Evolutionary conservation across 768 basidiomycete genomes (phyloP), one percentile per base, ranked within the genome.

Genomic region (Lanmaoa rubissima): DNA sequence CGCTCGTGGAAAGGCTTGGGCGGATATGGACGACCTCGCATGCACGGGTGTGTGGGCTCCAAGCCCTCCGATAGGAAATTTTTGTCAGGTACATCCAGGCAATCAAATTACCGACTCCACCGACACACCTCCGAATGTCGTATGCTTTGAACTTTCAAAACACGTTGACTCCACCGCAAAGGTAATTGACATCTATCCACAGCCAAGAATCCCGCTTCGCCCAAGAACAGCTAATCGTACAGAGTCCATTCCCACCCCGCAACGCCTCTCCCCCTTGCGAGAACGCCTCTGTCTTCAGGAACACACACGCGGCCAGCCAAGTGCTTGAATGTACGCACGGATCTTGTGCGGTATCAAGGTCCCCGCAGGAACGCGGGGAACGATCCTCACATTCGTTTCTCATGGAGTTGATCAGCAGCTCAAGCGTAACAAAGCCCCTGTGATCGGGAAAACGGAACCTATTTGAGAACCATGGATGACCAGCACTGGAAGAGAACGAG

Each of bases 271-370:
- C 34, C 62, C 63, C 40, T 61, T 57, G 16, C 63, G 6, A 61
- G 51, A 24, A 55, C 39, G 31, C 31, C 43, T 28, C 8, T 32
- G n/a, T 51, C 52, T 62, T 48, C 70, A 14, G 64, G 59, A 21
- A 51, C 54, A 59, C 61, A 42, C 48, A 41, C 55, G 26, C n/a
- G 12, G 24, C 26, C 17, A 56, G 19, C 13, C 24, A 8, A 24
- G 24, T 14, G 21, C 34, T 41, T 21, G 26, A 16, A 78, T 78
- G 56, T 68, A 76, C 40, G 75, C 65, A 34, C 75, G 74, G 45
- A 78, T 64, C 53, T 57, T 70, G 45, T 75, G 67, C 16, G 73
- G 65, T n/a, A 64, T 60, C 57, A 76, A 45, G 46, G 44, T 45
- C 5, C 1, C n/a, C 31, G 36, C 36, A 51, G 48, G 51, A 53